Conservation (phyloP, 306 rosid species). For the Erythrophleum fordii region DNA sequence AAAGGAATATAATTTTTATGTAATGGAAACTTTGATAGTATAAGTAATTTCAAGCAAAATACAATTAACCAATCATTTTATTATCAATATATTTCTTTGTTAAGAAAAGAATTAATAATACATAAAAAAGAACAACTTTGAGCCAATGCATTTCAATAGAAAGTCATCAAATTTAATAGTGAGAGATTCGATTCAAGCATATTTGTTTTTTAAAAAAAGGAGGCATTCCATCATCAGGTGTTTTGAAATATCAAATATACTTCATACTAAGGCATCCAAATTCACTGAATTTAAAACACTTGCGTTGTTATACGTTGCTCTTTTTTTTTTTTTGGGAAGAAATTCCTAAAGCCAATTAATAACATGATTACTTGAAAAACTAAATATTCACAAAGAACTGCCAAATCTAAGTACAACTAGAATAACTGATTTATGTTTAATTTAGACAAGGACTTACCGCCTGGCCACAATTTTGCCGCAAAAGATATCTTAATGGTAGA, state of each 20-base stretch:
- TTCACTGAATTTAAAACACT: not conserved
- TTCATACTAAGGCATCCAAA: not conserved
- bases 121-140: not conserved
- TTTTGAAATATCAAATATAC: not conserved
- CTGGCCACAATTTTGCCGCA: no score
- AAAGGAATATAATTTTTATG: no score
- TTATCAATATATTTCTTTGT: no score
- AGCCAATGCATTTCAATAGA: not conserved
- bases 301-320: not conserved
- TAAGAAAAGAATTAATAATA: no score
- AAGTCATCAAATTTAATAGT: no score
- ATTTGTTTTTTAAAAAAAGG: no score
- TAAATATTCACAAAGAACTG: not conserved
- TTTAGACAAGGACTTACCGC: no score
- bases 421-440: not conserved
- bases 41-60: not conserved
- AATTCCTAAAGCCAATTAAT: not conserved
- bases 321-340: not conserved
- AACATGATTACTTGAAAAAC: not conserved
- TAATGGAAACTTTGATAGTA: no score
- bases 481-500: not conserved
- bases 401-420: not conserved
- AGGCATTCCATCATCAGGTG: not conserved
- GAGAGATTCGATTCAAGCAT: no score
- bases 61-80: not conserved